Evolutionary conservation across 1,284 basidiomycete genomes (phyloP).

Genomic region (Gymnopus androsaceus): DNA sequence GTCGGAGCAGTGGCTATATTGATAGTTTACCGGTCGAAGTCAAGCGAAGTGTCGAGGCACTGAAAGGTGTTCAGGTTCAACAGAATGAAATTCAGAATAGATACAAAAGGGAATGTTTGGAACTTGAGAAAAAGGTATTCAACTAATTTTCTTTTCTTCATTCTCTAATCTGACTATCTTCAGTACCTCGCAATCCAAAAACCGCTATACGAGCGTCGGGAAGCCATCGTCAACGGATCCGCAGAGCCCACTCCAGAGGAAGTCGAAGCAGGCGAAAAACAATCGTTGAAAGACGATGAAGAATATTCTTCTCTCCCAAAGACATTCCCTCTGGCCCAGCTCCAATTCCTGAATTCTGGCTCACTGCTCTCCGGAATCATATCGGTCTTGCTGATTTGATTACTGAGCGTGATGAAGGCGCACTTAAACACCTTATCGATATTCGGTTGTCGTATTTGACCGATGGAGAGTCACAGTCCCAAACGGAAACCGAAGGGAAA

Average conservation of each 20-base stretch:
- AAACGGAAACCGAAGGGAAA: conserved; percentile 52
- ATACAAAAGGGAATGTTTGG: conserved; percentile 96
- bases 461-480: no score
- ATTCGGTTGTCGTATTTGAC: conserved; percentile 68
- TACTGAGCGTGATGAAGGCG: conserved; percentile 89
- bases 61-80: conserved; percentile 94
- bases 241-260: conserved; percentile 80
- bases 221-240: conserved; percentile 82
- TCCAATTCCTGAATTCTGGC: conserved; percentile 96
- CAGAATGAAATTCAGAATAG: conserved; percentile 92
- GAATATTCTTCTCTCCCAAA: conserved; percentile 61
- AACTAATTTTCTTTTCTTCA: conserved; percentile 24
- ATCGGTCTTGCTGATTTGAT: conserved; percentile 85
- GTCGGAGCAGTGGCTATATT: conserved; percentile 83
- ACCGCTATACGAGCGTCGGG: conserved; percentile 88
- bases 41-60: conserved; percentile 85
- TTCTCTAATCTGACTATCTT: conserved; percentile 14
- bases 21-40: conserved; percentile 84
- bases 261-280: conserved; percentile 76
- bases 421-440: conserved; percentile 69
- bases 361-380: conserved; percentile 94
- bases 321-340: conserved; percentile 42
- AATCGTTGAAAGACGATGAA: conserved; percentile 69
- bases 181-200: conserved; percentile 85
- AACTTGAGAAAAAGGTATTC: conserved; percentile 95